Evolutionary conservation across 2,329 filamentous ascomycete genomes (phyloP).

Genomic region (Sclerotinia trifoliorum): DNA sequence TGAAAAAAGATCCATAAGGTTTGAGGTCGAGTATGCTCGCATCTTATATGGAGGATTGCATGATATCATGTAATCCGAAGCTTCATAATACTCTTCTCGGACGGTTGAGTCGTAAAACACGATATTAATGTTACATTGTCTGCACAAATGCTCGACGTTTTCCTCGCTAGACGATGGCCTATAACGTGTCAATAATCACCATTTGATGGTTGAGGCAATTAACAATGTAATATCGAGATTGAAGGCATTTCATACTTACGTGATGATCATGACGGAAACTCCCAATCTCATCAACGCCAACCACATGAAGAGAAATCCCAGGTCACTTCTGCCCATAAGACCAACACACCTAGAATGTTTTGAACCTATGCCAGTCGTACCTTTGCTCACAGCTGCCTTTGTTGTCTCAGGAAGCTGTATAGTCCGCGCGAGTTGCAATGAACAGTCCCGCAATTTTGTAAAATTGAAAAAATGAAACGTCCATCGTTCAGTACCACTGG

Average conservation of each 20-base stretch:
- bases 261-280: constrained; percentile 14
- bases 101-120: constrained; percentile 2
- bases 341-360: not conserved
- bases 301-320: constrained; percentile 16
- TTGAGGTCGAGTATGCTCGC: not conserved
- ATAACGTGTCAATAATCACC: not conserved
- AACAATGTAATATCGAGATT: not conserved
- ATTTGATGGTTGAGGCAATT: not conserved
- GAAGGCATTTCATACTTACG: not conserved
- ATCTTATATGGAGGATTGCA: not conserved
- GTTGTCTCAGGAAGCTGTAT: not conserved
- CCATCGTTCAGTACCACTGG: not conserved
- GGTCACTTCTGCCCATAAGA: constrained; percentile 5
- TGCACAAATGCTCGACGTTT: not conserved
- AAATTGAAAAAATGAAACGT: not conserved
- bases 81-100: not conserved
- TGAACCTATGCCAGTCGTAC: not conserved
- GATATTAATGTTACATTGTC: constrained; percentile 6
- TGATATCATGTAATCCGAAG: not conserved
- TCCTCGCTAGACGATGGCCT: constrained; percentile 11
- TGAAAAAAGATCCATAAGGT: not conserved
- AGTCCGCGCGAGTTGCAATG: not conserved
- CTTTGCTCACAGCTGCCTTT: too few species aligned
- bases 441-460: not conserved
- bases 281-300: constrained; percentile 16